These are phyloP conservation scores for Scytalidium lignicola DNA, from an alignment of 2,329 filamentous ascomycete genomes.

Conservation along the genomic window DNA sequence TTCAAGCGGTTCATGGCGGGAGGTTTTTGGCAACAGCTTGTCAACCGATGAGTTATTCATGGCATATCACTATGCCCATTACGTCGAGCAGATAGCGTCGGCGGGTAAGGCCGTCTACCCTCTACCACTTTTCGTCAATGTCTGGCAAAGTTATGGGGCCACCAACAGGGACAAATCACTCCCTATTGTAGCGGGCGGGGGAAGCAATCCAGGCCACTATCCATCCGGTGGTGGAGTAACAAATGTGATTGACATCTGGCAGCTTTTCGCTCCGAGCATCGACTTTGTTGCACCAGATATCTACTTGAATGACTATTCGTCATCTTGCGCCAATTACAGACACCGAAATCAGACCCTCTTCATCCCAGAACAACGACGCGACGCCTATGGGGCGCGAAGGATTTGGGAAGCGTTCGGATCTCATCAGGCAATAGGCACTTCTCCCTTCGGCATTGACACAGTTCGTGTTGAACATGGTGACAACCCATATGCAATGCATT, in stretches of 20 bases:
- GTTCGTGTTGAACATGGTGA: constrained; percentile 24
- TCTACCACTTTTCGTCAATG: constrained; percentile 40
- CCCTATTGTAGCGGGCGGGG: constrained; percentile 36
- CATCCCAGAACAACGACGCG: constrained; percentile 42
- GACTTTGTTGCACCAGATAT: constrained; percentile 44
- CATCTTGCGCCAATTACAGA: constrained; percentile 35
- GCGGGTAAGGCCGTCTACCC: constrained; percentile 36
- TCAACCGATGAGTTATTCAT: constrained; percentile 42
- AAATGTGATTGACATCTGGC: constrained; percentile 41
- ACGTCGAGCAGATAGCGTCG: constrained; percentile 34
- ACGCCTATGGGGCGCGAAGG: constrained; percentile 36
- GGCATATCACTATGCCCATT: constrained; percentile 38
- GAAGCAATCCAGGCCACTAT: constrained; percentile 37
- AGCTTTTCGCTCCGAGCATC: constrained; percentile 35
- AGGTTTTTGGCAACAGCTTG: constrained; percentile 33
- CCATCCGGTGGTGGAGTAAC: constrained; percentile 40
- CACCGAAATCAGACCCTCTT: constrained; percentile 38
- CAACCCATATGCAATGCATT: constrained; percentile 33
- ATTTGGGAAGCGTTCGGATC: constrained; percentile 34
- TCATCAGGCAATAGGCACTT: constrained; percentile 29
- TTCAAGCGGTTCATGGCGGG: constrained; percentile 31
- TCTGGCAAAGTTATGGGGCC: constrained; percentile 44
- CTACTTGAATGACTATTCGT: constrained; percentile 40
- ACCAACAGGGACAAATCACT: constrained; percentile 29
- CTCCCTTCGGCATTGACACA: constrained; percentile 40